phyloP scores from a whole-genome alignment of 2,329 filamentous ascomycete species.

The Phaeoacremonium minimum region DNA sequence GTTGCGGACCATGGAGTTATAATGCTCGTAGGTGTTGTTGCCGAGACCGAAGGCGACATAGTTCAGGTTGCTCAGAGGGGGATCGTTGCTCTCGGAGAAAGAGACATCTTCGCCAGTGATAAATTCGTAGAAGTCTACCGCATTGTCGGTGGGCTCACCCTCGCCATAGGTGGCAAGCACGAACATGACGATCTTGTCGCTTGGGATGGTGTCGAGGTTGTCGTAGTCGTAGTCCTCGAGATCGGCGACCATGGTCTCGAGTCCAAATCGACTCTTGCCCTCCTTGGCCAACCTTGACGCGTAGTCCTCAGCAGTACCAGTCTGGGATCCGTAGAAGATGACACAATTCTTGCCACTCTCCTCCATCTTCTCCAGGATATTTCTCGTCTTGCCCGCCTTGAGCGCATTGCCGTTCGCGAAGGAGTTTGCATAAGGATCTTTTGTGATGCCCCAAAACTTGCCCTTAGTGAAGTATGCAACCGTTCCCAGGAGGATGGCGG shows the following conservation, averaged over 20 bases:
- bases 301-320: constrained; percentile 96
- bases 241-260: constrained; percentile 98
- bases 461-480: constrained; percentile 97
- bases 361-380: constrained; percentile 94
- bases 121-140: constrained; percentile 98
- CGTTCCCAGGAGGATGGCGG: constrained; percentile 78
- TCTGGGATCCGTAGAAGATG: constrained; percentile 98
- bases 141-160: constrained; percentile 97
- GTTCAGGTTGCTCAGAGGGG: constrained; percentile 76
- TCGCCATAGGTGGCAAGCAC: constrained; percentile 96
- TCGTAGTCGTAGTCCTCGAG: constrained; percentile 97
- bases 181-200: constrained; percentile 91
- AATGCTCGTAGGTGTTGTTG: constrained; percentile 99
- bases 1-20: constrained; percentile 96
- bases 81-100: constrained; percentile 73
- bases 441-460: constrained; percentile 82
- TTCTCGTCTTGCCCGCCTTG: constrained; percentile 80
- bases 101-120: constrained; percentile 74
- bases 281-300: constrained; percentile 95
- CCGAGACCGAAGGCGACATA: constrained; percentile 95
- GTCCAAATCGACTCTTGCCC: constrained; percentile 89
- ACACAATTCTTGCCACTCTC: constrained; percentile 96
- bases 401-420: constrained; percentile 64
- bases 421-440: constrained; percentile 81
- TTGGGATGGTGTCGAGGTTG: constrained; percentile 81